phyloP scores from a whole-genome alignment of 2,329 filamentous ascomycete genomes.

The Scleromitrula shiraiana region DNA sequence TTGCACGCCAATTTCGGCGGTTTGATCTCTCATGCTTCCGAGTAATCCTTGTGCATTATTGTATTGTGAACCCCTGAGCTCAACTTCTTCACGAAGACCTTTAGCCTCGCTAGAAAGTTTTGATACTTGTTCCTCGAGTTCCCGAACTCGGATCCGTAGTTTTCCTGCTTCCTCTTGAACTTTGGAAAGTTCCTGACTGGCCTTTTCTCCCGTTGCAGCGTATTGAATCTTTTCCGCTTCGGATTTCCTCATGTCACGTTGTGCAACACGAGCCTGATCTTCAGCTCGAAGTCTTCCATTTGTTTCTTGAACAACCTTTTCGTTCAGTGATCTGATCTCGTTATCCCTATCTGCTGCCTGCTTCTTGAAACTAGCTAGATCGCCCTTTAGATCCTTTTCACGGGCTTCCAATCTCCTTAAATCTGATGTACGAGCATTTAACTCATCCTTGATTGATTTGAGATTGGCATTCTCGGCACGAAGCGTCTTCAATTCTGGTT shows the following conservation, averaged over 20 bases:
- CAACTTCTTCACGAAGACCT: slow-evolving; percentile 66
- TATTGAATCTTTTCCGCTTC: slow-evolving; percentile 76
- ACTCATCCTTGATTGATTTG: slow-evolving; percentile 66
- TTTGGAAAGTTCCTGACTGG: slow-evolving; percentile 59
- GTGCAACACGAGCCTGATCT: slow-evolving; percentile 65
- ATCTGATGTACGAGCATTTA: slow-evolving; percentile 52
- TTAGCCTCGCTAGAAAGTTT: slow-evolving; percentile 61
- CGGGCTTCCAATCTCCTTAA: slow-evolving; percentile 70
- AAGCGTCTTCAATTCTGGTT: slow-evolving; percentile 75
- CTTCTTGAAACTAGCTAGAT: slow-evolving; percentile 62
- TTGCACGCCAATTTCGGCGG: slow-evolving; percentile 78
- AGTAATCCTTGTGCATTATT: slow-evolving; percentile 77
- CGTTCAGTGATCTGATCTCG: slow-evolving; percentile 70
- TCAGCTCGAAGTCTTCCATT: slow-evolving; percentile 66
- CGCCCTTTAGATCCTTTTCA: slow-evolving; percentile 72
- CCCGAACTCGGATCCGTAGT: slow-evolving; percentile 51
- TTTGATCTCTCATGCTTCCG: slow-evolving; percentile 88
- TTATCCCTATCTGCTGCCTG: slow-evolving; percentile 64
- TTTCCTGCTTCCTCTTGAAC: slow-evolving; percentile 65
- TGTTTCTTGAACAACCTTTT: slow-evolving; percentile 69
- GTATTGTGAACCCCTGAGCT: slow-evolving; percentile 80
- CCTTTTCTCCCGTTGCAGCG: slow-evolving; percentile 63
- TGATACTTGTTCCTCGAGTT: slow-evolving; percentile 66
- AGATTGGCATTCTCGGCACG: slow-evolving; percentile 69
- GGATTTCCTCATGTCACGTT: slow-evolving; percentile 68